Base-by-base conservation (phyloP, 768 basidiomycete species). In the Pisolithus sp. region DNA sequence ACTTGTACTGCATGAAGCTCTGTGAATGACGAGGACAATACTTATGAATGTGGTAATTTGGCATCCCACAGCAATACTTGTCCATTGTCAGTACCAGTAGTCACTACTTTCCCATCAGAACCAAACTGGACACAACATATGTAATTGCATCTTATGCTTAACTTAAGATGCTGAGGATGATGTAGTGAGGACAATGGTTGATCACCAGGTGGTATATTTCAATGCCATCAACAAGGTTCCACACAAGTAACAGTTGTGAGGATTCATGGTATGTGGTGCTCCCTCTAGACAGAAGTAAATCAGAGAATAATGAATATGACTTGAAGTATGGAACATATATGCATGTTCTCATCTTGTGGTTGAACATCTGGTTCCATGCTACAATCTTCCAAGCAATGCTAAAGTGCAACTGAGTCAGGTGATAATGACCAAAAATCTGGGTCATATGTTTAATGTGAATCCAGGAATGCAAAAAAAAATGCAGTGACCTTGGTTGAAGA, bases 81-180 rank as follows among this genome's bases (percentile, higher is more conserved):
- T 18, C 49, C 49, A 28, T 28, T 50, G 40, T 50, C 49, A 39
- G 37, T 50, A 26, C 49, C 49, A 28, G 36, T 40, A 17, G 42
- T 30, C 2, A 23, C 49, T 13, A 50, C 5, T 8, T 23, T 17
- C 7, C 49, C 49, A 12, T 39, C 28, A 4, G 21, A 15, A 24
- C 21, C 37, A 39, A 50, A 40, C 10, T 41, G 36, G 17, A 50
- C 49, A 6, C 21, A 39, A 15, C 40, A 39, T 13, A 42, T 50
- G n/a, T 24, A 24, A 39, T 50, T 50, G n/a, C 18, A 2, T 39
- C 28, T 50, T 4, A 50, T 26, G 1, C 2, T 21, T 8, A 23
- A 36, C 24, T 9, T 5, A 6, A 50, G 40, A 12, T 26, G 5
- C 4, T 20, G 40, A 10, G 21, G 4, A 7, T 41, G 40, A 23